These are phyloP conservation scores for Withania somnifera DNA, from an alignment of 305 asterid species.

Conservation along the genomic window DNA sequence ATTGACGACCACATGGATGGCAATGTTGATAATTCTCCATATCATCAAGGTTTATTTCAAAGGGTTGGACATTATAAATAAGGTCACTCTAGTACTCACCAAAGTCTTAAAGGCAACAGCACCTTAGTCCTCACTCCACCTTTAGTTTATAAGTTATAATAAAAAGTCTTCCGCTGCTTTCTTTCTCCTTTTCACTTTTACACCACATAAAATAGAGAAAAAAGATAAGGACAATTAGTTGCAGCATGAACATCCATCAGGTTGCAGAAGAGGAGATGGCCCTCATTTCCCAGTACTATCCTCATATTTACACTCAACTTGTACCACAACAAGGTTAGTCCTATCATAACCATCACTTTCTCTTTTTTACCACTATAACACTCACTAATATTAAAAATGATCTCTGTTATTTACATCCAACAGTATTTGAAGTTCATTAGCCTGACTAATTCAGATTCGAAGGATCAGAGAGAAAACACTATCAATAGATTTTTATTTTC, in stretches of 20 bases:
- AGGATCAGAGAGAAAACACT: no score
- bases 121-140: slow-evolving; percentile 15
- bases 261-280: slow-evolving; percentile 29
- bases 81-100: neutral
- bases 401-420: no score
- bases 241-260: slow-evolving; percentile 19
- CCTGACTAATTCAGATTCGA: neutral
- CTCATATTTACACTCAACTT: slow-evolving; percentile 31
- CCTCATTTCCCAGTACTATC: slow-evolving; percentile 46
- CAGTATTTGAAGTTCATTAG: neutral
- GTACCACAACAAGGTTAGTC: slow-evolving; percentile 45
- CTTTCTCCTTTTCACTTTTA: neutral
- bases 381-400: no score
- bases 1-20: neutral
- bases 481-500: neutral
- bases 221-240: neutral
- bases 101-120: slow-evolving; percentile 12
- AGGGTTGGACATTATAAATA: slow-evolving; percentile 27
- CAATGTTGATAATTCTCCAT: neutral
- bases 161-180: neutral
- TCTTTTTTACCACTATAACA: neutral
- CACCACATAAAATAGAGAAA: neutral
- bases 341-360: neutral
- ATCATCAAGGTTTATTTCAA: slow-evolving; percentile 13
- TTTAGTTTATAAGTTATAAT: neutral